Evolutionary conservation across 225 moss, liverwort and hornwort species (phyloP).

Genomic region (Anthoceros angustus): DNA sequence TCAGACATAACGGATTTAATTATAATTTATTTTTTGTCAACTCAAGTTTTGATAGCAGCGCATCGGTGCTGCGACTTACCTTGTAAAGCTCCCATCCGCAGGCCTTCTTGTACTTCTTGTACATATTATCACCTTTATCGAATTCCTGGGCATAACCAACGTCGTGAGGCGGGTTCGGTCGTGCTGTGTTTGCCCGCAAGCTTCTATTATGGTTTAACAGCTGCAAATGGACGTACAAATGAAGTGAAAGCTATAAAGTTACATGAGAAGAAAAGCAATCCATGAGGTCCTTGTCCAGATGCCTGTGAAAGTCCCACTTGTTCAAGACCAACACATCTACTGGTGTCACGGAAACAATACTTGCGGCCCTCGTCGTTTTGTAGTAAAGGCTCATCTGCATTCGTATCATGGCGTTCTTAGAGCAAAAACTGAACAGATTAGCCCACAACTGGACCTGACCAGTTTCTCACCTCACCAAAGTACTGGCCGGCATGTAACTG

Average conservation of each 20-base stretch:
- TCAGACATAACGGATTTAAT: neutral
- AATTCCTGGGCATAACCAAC: conserved; percentile 31
- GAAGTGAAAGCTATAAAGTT: neutral
- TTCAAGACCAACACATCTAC: conserved; percentile 75
- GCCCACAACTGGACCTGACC: neutral
- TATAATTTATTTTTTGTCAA: neutral
- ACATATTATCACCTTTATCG: conserved; percentile 61
- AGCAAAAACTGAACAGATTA: neutral
- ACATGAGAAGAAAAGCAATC: conserved; percentile 50
- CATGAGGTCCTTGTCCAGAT: conserved; percentile 60
- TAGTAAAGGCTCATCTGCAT: conserved; percentile 54
- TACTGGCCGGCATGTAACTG: conserved; percentile 53
- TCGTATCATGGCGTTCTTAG: neutral
- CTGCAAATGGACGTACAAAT: neutral
- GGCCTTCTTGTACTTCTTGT: conserved; percentile 45
- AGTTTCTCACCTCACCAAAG: conserved; percentile 58
- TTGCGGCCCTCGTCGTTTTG: conserved; percentile 55
- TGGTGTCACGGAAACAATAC: conserved; percentile 52
- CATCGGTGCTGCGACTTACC: conserved; percentile 12
- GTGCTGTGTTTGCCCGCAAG: neutral
- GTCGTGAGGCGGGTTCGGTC: neutral
- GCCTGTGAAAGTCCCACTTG: conserved; percentile 78
- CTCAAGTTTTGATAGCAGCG: neutral
- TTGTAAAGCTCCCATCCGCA: conserved; percentile 76
- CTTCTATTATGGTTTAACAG: neutral